Evolutionary conservation across 1,284 basidiomycete species (phyloP), one percentile per base, ranked within the genome.

Genomic region (Kalmanozyma brasiliensis): DNA sequence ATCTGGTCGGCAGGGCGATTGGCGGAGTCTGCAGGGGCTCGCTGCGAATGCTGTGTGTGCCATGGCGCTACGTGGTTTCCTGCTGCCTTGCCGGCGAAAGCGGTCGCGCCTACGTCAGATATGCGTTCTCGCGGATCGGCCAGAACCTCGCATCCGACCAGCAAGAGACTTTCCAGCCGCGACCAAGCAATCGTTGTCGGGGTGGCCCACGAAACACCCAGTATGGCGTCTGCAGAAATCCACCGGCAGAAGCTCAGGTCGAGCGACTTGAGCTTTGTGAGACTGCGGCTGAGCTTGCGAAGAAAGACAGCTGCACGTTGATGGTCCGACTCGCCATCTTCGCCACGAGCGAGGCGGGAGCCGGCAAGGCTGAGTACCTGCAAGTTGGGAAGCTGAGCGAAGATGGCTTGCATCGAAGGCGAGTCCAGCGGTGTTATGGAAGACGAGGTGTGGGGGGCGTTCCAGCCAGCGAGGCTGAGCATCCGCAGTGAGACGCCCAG

Each of bases 191-290:
- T 30, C 9, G 14, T 17, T 1, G 19, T 29, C 14, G 20, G 4
- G 0, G 35, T 43, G 1, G 45, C 44, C 68, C 68, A 71, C 3
- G 55, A 43, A 8, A 71, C 59, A 8, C 38, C 45, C 20, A 49
- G 41, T 10, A 71, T 24, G 16, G 48, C 47, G 32, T 66, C 58
- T 7, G 63, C 53, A 2, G 34, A 49, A 2, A 70, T 44, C 70
- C 70, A 73, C 11, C 17, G n/a, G 36, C 70, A 73, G 17, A 13
- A 52, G 22, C 66, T 65, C 22, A 73, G 33, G 36, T 73, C 70
- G n/a, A 73, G 36, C 17, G 22, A 37, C 33, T 33, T 44, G 8
- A 73, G 52, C 41, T 68, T 62, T 3, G 36, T 17, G 9, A 57
- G 20, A 8, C 30, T 48, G 14, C 65, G 41, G n/a, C 58, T 52